Conservation (phyloP, 441 rosid species). For the Eruca vesicaria region DNA sequence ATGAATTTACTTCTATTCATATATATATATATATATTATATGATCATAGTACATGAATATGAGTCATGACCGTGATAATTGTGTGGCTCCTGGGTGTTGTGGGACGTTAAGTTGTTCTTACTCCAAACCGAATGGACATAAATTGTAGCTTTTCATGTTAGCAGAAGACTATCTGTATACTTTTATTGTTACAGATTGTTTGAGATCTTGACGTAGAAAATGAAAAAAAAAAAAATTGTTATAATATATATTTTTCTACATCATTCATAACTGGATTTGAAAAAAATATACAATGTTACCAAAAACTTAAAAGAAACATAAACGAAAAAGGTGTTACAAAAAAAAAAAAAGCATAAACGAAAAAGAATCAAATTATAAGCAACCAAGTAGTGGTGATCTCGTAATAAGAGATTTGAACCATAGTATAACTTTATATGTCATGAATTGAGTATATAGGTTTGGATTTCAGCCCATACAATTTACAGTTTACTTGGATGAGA, state of each 20-base stretch:
- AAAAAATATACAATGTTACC: not conserved
- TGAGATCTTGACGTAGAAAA: not conserved
- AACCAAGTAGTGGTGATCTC: too few species aligned
- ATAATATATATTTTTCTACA: not conserved
- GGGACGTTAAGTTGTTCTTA: conserved; percentile 11
- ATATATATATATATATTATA: not conserved
- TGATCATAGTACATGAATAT: not conserved
- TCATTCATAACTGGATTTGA: not conserved
- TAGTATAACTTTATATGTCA: too few species aligned
- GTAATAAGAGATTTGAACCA: too few species aligned
- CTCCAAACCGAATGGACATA: conserved; percentile 20
- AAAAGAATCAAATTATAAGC: not conserved
- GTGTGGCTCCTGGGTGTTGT: conserved; percentile 20
- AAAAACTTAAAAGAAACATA: too few species aligned
- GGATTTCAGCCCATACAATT: too few species aligned
- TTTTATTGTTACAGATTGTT: not conserved
- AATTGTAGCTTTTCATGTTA: conserved; percentile 17
- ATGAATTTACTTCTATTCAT: not conserved
- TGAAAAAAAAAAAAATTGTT: not conserved
- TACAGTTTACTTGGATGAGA: too few species aligned
- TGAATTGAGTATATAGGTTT: too few species aligned
- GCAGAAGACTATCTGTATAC: not conserved
- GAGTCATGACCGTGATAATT: conserved; percentile 8
- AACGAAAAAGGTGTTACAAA: too few species aligned
- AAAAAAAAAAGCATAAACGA: too few species aligned